Evolutionary conservation across 164 flowering plant genomes (phyloP).

Genomic region (Macadamia integrifolia): DNA sequence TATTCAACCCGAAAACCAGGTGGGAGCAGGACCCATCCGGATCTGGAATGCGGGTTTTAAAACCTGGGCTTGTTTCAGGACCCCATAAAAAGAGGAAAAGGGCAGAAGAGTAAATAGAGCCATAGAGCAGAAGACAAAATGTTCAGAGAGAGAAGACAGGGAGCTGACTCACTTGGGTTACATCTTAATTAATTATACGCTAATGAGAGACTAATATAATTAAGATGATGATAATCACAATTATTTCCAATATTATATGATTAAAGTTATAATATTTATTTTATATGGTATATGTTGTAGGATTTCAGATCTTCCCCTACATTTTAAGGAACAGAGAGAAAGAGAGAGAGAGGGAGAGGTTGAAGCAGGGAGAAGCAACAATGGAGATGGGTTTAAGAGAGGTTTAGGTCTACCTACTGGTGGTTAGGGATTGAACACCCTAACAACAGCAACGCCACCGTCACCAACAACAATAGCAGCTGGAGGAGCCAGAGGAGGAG

Average conservation of each 20-base stretch:
- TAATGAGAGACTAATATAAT: not conserved
- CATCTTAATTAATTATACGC: not conserved
- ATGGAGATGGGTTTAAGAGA: conserved; percentile 40
- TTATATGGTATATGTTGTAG: conserved; percentile 39
- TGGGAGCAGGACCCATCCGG: too few relatives aligned
- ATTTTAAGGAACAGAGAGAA: conserved; percentile 10
- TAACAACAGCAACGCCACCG: conserved; percentile 37
- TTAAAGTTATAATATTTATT: not conserved
- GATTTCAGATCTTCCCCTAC: conserved; percentile 27
- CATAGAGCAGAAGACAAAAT: too few relatives aligned
- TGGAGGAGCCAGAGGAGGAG: conserved; percentile 10
- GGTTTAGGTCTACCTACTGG: conserved; percentile 93
- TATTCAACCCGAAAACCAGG: too few relatives aligned
- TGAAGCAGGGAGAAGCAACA: conserved; percentile 10
- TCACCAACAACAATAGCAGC: conserved; percentile 14
- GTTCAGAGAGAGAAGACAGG: too few relatives aligned
- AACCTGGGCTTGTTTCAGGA: too few relatives aligned
- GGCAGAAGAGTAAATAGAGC: too few relatives aligned
- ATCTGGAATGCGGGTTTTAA: too few relatives aligned
- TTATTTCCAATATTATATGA: not conserved
- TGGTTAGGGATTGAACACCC: conserved; percentile 66
- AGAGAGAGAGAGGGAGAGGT: conserved; percentile 16
- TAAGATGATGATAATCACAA: not conserved
- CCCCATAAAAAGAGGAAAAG: too few relatives aligned
- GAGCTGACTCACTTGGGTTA: conserved; percentile 5